These are phyloP conservation scores for Oryza nivara DNA, from an alignment of 176 grass and related monocot species.

Conservation along the genomic window DNA sequence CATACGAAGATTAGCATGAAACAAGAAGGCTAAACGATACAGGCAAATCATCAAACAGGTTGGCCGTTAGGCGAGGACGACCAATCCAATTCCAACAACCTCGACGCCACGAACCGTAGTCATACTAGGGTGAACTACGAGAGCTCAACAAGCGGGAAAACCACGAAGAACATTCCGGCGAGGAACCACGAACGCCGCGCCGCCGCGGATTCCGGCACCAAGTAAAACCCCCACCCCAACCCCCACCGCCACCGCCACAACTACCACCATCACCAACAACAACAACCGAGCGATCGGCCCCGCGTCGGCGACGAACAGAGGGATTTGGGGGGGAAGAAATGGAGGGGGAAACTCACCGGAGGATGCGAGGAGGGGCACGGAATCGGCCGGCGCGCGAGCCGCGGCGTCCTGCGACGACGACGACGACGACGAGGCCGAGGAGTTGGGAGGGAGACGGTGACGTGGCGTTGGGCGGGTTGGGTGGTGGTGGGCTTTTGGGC, in stretches of 20 bases:
- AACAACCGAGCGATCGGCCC: not conserved
- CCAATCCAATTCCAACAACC: not conserved
- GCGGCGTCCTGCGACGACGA: not conserved
- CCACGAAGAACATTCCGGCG: not conserved
- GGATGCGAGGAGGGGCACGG: not conserved
- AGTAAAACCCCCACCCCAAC: not conserved
- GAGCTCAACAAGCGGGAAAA: not conserved
- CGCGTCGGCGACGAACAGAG: not conserved
- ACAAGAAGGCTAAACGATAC: not conserved
- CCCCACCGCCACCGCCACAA: too few relatives aligned
- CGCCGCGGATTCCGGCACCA: conserved; percentile 22
- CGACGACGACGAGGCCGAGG: not conserved
- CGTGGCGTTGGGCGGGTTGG: too few relatives aligned
- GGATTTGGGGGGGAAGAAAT: not conserved
- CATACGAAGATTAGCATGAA: not conserved
- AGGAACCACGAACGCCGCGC: not conserved
- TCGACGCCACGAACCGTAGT: not conserved
- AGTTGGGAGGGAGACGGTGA: not conserved
- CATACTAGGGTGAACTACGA: not conserved
- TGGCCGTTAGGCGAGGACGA: not conserved
- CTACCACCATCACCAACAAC: not conserved
- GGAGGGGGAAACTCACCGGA: conserved; percentile 15
- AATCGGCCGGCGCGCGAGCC: not conserved
- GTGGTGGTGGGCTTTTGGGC: not conserved
- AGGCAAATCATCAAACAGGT: not conserved